Evolutionary conservation across 2,329 filamentous ascomycete genomes (phyloP).

Genomic region (Sporothrix pallida): DNA sequence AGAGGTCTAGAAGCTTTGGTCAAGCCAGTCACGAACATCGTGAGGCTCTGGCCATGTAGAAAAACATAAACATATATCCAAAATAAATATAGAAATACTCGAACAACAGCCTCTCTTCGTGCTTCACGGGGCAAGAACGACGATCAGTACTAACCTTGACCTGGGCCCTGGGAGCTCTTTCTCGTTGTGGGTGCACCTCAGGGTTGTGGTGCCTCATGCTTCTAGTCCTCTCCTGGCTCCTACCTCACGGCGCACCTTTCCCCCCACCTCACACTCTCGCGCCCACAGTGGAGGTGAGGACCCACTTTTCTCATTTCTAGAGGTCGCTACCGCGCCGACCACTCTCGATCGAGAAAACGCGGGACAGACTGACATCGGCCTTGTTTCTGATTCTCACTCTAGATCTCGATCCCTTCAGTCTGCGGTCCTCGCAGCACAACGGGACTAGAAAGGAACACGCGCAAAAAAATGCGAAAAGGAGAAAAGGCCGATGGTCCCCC

Average conservation of each 20-base stretch:
- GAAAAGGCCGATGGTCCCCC: background rate
- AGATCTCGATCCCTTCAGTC: constrained; percentile 30
- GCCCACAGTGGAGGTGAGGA: background rate
- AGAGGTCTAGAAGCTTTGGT: background rate
- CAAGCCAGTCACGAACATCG: constrained; percentile 6
- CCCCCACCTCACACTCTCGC: background rate
- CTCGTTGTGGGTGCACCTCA: background rate
- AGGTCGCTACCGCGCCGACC: background rate
- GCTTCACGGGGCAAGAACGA: constrained; percentile 7
- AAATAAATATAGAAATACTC: background rate
- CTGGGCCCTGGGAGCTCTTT: background rate
- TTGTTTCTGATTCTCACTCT: constrained; percentile 26
- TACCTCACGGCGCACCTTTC: background rate
- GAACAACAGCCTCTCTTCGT: background rate
- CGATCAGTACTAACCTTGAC: background rate
- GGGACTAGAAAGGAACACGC: background rate
- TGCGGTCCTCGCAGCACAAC: background rate
- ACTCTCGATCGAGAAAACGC: constrained; percentile 10
- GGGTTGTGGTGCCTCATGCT: background rate
- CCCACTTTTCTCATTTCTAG: constrained; percentile 6
- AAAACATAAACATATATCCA: background rate
- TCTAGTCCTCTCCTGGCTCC: constrained; percentile 7
- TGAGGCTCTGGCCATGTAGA: constrained; percentile 12
- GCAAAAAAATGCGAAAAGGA: background rate
- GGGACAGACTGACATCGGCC: constrained; percentile 11